Evolutionary conservation across 2,329 filamentous ascomycete species (phyloP).

Genomic region (Chrysosporium queenslandicum): DNA sequence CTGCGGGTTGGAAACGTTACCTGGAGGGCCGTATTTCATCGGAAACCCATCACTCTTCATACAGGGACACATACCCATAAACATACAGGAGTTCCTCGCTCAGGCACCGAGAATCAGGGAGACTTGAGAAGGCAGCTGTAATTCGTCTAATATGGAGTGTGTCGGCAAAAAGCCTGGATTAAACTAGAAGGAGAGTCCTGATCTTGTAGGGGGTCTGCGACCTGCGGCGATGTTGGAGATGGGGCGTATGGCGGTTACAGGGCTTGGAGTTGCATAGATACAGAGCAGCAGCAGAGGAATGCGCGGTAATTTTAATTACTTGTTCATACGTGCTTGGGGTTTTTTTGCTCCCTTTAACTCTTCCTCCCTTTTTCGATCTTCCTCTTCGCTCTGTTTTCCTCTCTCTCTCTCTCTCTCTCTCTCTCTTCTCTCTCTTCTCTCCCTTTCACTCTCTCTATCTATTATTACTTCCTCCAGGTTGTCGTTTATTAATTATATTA

Average conservation of each 20-base stretch:
- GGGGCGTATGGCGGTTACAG: background rate
- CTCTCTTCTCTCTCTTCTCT: constrained; percentile 10
- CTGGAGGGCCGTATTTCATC: background rate
- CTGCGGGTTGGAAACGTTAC: constrained; percentile 4
- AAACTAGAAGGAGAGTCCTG: too few relatives aligned
- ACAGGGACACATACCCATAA: too few relatives aligned
- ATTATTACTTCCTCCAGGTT: constrained; percentile 17
- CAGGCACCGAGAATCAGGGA: too few relatives aligned
- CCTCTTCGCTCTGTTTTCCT: constrained; percentile 12
- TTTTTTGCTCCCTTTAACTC: background rate
- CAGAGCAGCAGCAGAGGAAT: too few relatives aligned
- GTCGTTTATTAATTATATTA: constrained; percentile 11
- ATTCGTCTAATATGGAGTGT: too few relatives aligned
- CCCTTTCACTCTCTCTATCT: constrained; percentile 7
- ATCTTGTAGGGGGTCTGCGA: too few relatives aligned
- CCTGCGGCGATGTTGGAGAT: too few relatives aligned
- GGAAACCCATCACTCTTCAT: background rate
- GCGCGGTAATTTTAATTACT: background rate
- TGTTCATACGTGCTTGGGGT: background rate
- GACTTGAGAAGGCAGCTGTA: too few relatives aligned
- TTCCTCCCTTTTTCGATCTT: constrained; percentile 8
- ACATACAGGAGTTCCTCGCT: too few relatives aligned
- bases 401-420: constrained; percentile 7
- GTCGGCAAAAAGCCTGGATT: too few relatives aligned
- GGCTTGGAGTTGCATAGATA: background rate